A percentile compares a stretch with the other conserved stretches of the same genome.
phyloP scores from a whole-genome alignment of 139 green algal genomes.

The Chlorokybus atmophyticus region DNA sequence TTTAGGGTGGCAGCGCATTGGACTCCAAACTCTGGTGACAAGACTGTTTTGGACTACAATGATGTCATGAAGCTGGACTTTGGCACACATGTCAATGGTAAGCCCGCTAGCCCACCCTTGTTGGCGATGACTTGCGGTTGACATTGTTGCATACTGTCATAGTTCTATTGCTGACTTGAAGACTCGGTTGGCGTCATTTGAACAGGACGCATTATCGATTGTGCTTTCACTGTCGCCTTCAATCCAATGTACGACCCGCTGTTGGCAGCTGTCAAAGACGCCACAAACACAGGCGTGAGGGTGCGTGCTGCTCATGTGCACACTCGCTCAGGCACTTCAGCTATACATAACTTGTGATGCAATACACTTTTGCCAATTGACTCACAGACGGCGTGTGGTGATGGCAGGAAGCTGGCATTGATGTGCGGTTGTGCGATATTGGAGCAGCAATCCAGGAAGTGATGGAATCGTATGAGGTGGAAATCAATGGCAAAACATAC shows the following conservation, averaged over 20 bases:
- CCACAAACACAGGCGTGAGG: constrained; percentile 80
- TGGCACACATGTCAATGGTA: constrained; percentile 38
- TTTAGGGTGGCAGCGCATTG: constrained; percentile 89
- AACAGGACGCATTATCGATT: constrained; percentile 89
- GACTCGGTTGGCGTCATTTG: too few species aligned
- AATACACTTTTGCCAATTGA: too few species aligned
- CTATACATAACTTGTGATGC: too few species aligned
- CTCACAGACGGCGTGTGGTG: too few species aligned
- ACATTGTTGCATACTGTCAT: too few species aligned
- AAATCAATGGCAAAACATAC: constrained; percentile 85
- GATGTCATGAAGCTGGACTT: constrained; percentile 98
- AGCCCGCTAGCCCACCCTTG: constrained; percentile 10
- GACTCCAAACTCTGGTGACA: constrained; percentile 93
- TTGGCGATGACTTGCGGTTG: too few species aligned
- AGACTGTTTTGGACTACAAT: constrained; percentile 91
- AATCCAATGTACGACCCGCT: constrained; percentile 86
- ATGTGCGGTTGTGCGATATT: constrained; percentile 92
- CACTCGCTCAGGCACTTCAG: too few species aligned
- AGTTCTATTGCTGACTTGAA: too few species aligned
- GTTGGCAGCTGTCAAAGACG: constrained; percentile 73
- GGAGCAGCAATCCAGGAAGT: constrained; percentile 76
- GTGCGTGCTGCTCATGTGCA: not conserved
- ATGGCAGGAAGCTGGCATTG: constrained; percentile 70
- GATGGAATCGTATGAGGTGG: constrained; percentile 81
- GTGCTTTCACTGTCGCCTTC: constrained; percentile 84